Base-by-base conservation (phyloP, 495 filamentous ascomycete genomes). In the Talaromyces ruber region DNA sequence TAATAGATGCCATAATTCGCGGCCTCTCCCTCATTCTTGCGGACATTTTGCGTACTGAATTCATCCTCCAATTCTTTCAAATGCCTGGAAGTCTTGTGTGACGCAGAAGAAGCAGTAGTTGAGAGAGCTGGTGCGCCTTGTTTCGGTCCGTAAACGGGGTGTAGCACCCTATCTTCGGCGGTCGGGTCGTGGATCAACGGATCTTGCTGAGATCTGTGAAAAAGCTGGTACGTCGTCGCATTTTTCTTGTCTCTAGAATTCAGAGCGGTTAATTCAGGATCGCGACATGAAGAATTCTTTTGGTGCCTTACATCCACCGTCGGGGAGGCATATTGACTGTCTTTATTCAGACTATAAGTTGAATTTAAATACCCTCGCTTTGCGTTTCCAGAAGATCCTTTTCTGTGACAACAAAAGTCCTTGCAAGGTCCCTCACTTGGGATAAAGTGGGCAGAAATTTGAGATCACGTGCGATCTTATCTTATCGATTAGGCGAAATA, bases 171-270 rank as follows among this genome's bases (percentile, higher is more conserved):
- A 64, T 88, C 85, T 22, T 92, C 86, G 57, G 91, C 91, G 58
- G 84, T 78, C 61, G 84, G 79, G 74, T 98, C 91, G 80, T 97
- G 86, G 70, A 98, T 96, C 64, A 90, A 81, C 32, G 95, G 95
- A 73, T 99, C 95, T 83, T 96, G 88, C 82, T 98, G 95, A 5
- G 93, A 88, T 65, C 95, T 92, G 77, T 97, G 88, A 66, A 97
- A 93, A 70, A 99, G 88, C 64, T 87, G 86, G 80, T 93, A 99
- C 73, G 89, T 93, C 64, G 86, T 89, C 65, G 95, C 92, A 39
- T 82, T 90, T 74, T 95, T 95, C 82, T 97, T 98, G 79, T 98
- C 88, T 68, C 93, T 97, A 66, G 16, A 24, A 59, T 60, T 47
- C 0, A 28, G 34, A 7, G 2, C 34, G n/a, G 60, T 18, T 39